phyloP scores from a whole-genome alignment of 23 red algal genomes.

The Cyanidiococcus yangmingshanensis region DNA sequence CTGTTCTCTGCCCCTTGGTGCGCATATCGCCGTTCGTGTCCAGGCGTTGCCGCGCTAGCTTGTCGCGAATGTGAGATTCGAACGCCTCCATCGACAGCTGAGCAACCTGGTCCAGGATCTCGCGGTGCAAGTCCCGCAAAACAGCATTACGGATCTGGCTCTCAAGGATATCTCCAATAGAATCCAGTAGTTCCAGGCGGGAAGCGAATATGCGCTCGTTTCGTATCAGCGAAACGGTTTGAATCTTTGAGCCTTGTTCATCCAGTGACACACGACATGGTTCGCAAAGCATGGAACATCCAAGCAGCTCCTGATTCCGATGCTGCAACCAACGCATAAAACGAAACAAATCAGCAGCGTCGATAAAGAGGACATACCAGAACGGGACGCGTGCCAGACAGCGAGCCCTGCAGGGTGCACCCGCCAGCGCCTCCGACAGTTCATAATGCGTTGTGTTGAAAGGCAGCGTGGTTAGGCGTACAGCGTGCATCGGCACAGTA shows the following conservation, averaged over 20 bases:
- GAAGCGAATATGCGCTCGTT: background rate
- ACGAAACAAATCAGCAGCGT: background rate
- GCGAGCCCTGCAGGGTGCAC: background rate
- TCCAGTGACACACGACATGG: background rate
- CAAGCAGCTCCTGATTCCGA: background rate
- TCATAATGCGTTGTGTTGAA: background rate
- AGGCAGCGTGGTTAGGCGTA: constrained; percentile 11
- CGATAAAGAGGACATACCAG: constrained; percentile 14
- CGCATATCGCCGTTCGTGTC: background rate
- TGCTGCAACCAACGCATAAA: background rate
- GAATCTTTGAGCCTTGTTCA: background rate
- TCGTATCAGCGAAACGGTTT: background rate
- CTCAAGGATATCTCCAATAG: background rate
- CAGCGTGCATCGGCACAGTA: no score
- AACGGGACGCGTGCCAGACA: background rate
- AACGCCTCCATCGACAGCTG: background rate
- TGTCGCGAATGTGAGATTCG: background rate
- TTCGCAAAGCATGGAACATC: background rate
- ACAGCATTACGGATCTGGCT: background rate
- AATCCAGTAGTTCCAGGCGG: constrained; percentile 11
- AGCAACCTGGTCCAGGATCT: background rate
- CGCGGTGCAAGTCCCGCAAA: constrained; percentile 13
- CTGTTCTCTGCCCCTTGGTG: background rate
- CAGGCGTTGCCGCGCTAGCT: background rate
- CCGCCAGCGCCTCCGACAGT: background rate